Evolutionary conservation across 331 rosid species (phyloP).

Genomic region (Malus hybrid): DNA sequence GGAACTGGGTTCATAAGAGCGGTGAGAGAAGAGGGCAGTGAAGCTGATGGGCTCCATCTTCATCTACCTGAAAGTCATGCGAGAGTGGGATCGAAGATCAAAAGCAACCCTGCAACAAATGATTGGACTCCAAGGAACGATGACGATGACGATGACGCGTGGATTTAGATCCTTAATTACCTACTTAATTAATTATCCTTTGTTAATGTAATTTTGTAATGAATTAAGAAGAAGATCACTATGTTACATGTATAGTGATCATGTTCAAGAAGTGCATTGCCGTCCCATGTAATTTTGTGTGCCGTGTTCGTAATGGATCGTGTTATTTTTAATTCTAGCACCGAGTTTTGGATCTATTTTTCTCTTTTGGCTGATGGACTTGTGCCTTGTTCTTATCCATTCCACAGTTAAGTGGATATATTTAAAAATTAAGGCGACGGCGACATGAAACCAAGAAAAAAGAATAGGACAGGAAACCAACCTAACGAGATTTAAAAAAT

Average conservation of each 20-base stretch:
- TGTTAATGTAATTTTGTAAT: neutral
- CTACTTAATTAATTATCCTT: neutral
- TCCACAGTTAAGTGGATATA: no score
- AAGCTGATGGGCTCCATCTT: conserved; percentile 14
- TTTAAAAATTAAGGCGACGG: no score
- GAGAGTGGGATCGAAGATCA: conserved; percentile 15
- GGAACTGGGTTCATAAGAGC: conserved; percentile 65
- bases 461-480: no score
- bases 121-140: conserved; percentile 61
- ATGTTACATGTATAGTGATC: neutral
- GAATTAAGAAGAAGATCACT: neutral
- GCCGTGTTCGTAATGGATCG: no score
- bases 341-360: no score
- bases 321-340: no score
- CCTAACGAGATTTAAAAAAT: no score
- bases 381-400: no score
- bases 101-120: conserved; percentile 78
- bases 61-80: conserved; percentile 13
- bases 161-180: conserved; percentile 2
- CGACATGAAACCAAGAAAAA: no score
- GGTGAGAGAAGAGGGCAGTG: conserved; percentile 24
- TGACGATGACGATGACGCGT: conserved; percentile 32
- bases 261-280: no score
- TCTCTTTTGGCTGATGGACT: no score
- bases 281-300: no score